Conservation (phyloP, 768 basidiomycete genomes). For the Mycena chlorophos region DNA sequence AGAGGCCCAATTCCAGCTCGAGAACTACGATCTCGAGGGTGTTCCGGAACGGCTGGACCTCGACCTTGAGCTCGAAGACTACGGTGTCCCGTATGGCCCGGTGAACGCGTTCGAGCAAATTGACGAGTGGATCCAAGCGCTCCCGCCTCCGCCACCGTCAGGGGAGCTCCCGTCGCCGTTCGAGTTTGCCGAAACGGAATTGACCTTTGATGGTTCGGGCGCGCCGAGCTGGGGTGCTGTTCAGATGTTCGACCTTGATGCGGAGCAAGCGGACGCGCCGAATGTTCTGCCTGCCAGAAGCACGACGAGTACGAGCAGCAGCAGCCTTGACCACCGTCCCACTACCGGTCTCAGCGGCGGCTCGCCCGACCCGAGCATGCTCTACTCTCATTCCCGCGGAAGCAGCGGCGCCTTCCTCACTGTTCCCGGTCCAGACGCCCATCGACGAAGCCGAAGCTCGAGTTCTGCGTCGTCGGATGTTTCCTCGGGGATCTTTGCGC, state of each 20-base stretch:
- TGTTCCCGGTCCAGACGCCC: constrained; percentile 15
- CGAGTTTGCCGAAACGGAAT: constrained; percentile 2
- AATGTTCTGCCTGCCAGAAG: background rate
- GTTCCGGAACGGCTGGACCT: background rate
- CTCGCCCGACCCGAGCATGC: background rate
- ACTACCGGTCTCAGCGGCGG: constrained; percentile 3
- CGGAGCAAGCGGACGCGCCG: constrained; percentile 1
- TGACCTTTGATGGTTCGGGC: constrained; percentile 2
- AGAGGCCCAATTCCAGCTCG: background rate
- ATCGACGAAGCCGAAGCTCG: constrained; percentile 20
- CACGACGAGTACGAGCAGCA: background rate
- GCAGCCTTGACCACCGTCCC: background rate
- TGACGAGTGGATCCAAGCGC: constrained; percentile 61
- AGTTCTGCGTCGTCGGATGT: constrained; percentile 19
- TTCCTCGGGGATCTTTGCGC: constrained; percentile 1
- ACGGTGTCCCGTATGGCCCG: constrained; percentile 24
- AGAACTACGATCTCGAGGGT: constrained; percentile 1
- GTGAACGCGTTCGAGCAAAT: constrained; percentile 28
- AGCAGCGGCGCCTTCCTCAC: constrained; percentile 14
- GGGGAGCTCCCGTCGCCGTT: constrained; percentile 17
- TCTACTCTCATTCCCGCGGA: background rate
- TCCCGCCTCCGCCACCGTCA: constrained; percentile 27
- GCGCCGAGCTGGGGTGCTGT: background rate
- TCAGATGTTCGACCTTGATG: background rate
- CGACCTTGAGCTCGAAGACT: constrained; percentile 14